phyloP scores from a whole-genome alignment of 129 eudicot species.

The Erigeron canadensis region DNA sequence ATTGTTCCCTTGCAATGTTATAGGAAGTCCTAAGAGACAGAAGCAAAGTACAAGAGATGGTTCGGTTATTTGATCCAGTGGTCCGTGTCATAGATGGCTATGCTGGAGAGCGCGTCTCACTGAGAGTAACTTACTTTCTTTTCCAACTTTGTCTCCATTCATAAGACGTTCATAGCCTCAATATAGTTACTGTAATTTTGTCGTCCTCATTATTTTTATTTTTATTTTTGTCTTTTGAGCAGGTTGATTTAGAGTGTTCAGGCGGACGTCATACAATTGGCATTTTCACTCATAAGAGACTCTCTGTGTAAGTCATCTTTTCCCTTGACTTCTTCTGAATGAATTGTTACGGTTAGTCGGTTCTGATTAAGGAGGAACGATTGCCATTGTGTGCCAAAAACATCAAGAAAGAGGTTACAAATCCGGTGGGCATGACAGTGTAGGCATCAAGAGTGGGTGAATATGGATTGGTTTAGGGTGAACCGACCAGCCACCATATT shows the following conservation, averaged over 20 bases:
- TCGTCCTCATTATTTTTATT: no score
- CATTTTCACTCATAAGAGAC: conserved; percentile 72
- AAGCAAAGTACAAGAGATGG: conserved; percentile 79
- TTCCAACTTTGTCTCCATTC: neutral
- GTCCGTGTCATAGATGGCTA: conserved; percentile 77
- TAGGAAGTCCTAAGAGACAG: conserved; percentile 85
- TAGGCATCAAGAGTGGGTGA: no score
- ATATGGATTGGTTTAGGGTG: no score
- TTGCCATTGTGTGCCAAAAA: neutral
- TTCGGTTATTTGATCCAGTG: conserved; percentile 74
- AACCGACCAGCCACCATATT: no score
- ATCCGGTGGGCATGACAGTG: no score
- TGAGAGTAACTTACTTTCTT: conserved; percentile 53
- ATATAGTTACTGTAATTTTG: conserved; percentile 11
- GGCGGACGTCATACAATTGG: conserved; percentile 72
- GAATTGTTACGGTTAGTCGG: neutral
- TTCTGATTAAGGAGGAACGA: neutral
- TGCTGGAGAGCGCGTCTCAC: conserved; percentile 87
- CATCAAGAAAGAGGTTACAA: neutral
- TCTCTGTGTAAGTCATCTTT: conserved; percentile 62
- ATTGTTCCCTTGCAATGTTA: conserved; percentile 18
- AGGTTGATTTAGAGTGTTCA: conserved; percentile 95
- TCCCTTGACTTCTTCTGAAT: neutral
- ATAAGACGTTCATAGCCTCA: neutral
- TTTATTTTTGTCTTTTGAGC: conserved; percentile 21